Evolutionary conservation across 345 rosid species (phyloP).

Genomic region (Bretschneidera sinensis): DNA sequence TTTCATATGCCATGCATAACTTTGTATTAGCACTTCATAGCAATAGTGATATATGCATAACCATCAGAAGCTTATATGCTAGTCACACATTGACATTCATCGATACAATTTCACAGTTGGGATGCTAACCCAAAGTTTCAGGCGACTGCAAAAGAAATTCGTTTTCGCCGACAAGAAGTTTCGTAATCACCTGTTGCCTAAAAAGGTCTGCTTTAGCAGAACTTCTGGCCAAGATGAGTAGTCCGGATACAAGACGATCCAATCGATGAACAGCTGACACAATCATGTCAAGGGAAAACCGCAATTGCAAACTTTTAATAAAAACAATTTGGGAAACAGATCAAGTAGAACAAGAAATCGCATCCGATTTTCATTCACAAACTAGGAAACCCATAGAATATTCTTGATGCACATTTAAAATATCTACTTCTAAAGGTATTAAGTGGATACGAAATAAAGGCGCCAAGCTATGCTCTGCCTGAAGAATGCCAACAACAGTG

Average conservation of each 20-base stretch:
- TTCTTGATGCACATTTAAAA: neutral
- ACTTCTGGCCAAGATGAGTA: conserved; percentile 87
- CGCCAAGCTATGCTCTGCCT: conserved; percentile 76
- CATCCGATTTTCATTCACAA: neutral
- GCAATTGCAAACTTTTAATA: neutral
- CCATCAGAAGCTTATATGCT: neutral
- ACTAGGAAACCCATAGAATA: neutral
- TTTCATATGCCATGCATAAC: neutral
- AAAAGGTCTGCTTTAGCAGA: conserved; percentile 74
- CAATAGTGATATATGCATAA: no score
- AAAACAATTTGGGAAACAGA: neutral
- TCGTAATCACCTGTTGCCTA: conserved; percentile 64
- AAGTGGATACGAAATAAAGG: conserved; percentile 84
- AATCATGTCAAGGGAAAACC: conserved; percentile 37
- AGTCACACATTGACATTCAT: neutral
- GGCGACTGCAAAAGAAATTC: neutral
- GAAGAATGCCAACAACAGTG: conserved; percentile 91
- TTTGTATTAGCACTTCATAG: neutral
- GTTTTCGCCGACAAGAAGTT: neutral
- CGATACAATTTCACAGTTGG: neutral
- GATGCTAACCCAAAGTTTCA: neutral
- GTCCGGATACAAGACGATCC: conserved; percentile 89
- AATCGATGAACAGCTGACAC: conserved; percentile 66
- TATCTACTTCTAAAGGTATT: conserved; percentile 3
- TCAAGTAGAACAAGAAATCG: conserved; percentile 1